A percentile compares a stretch with the other conserved stretches of the same genome.
These are phyloP conservation scores for Lactarius deliciosus DNA, from an alignment of 768 basidiomycete species.

Conservation along the genomic window DNA sequence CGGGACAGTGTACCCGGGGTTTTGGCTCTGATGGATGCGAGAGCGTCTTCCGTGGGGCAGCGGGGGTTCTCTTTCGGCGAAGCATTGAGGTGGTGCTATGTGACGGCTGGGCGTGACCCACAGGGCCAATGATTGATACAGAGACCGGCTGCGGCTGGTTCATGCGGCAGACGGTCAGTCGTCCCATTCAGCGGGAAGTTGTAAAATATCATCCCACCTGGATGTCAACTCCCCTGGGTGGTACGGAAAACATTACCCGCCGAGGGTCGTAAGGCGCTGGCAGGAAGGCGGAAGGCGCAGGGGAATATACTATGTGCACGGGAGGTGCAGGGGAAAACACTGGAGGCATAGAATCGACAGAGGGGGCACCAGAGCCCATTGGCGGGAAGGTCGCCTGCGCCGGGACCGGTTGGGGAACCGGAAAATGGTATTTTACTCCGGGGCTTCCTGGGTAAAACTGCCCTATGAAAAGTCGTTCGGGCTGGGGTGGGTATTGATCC, in stretches of 20 bases:
- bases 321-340: background rate
- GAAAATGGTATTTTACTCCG: background rate
- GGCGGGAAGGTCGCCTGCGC: background rate
- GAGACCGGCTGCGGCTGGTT: background rate
- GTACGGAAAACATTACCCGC: background rate
- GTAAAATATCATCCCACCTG: constrained; percentile 3
- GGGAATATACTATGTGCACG: background rate
- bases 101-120: background rate
- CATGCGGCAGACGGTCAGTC: background rate
- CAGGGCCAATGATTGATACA: background rate
- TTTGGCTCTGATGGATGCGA: background rate
- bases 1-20: background rate
- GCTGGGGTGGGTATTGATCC: too few species aligned
- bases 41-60: background rate
- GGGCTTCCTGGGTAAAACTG: too few species aligned
- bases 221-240: background rate
- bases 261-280: background rate
- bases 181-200: background rate
- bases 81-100: too few species aligned
- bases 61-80: background rate
- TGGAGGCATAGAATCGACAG: background rate
- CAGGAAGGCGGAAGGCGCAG: background rate
- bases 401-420: background rate
- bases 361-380: background rate
- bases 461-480: too few species aligned